Conservation (phyloP, 2,329 filamentous ascomycete genomes). For the Aspergillus udagawae region DNA sequence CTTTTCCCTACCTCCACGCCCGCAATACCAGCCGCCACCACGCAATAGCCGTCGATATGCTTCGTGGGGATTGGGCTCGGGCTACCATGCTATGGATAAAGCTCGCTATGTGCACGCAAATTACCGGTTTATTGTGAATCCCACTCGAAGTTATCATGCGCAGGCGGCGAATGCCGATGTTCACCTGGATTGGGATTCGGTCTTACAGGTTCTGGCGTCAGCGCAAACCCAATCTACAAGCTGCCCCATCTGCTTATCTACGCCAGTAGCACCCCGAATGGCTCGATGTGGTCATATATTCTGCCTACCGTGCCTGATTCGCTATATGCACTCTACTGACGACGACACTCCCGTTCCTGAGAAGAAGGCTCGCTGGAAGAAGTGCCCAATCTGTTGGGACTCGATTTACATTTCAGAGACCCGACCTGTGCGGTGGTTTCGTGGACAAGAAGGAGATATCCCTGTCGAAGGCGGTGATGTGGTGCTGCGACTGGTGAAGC, state of each 20-base stretch:
- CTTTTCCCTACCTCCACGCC: constrained; percentile 75
- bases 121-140: constrained; percentile 92
- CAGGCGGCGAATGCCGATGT: constrained; percentile 85
- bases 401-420: constrained; percentile 88
- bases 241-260: constrained; percentile 92
- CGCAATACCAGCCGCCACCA: constrained; percentile 55
- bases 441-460: constrained; percentile 76
- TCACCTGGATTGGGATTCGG: constrained; percentile 83
- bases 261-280: constrained; percentile 92
- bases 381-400: constrained; percentile 95
- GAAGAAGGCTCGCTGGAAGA: constrained; percentile 79
- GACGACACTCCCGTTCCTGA: constrained; percentile 62
- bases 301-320: constrained; percentile 85
- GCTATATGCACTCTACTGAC: constrained; percentile 87
- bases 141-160: constrained; percentile 70
- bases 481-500: constrained; percentile 78
- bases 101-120: constrained; percentile 92
- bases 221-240: constrained; percentile 81
- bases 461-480: constrained; percentile 85
- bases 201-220: constrained; percentile 88
- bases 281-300: constrained; percentile 97
- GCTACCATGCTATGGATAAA: constrained; percentile 87
- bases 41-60: constrained; percentile 65
- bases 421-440: constrained; percentile 84
- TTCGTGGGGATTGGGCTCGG: constrained; percentile 81